Conservation (phyloP, 2,329 filamentous ascomycete species). For the Xylaria sp. region DNA sequence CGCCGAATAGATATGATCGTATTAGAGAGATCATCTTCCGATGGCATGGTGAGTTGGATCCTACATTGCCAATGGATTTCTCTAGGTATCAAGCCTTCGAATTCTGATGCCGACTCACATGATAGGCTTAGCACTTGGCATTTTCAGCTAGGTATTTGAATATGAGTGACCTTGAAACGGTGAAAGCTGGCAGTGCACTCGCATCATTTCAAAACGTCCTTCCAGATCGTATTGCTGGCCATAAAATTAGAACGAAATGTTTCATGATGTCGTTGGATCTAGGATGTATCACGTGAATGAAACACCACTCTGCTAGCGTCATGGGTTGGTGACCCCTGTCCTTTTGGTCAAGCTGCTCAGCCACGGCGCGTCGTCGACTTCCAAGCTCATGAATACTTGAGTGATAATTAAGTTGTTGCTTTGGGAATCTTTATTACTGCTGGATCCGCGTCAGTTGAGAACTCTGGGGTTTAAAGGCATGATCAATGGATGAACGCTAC, state of each 20-base stretch:
- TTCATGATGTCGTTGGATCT: conserved; percentile 1
- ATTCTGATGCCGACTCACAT: too few species aligned
- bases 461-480: not conserved
- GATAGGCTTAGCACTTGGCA: too few species aligned
- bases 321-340: not conserved
- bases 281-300: conserved; percentile 15
- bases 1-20: too few species aligned
- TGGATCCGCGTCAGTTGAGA: not conserved
- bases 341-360: not conserved
- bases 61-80: too few species aligned
- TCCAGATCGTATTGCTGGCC: not conserved
- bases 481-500: conserved; percentile 1
- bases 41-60: too few species aligned
- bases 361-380: not conserved
- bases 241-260: not conserved
- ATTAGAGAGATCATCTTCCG: too few species aligned
- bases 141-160: too few species aligned
- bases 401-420: not conserved
- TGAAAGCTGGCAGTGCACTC: not conserved
- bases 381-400: not conserved
- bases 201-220: not conserved
- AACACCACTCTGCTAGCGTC: not conserved
- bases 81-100: too few species aligned
- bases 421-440: not conserved
- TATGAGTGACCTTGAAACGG: not conserved